Conservation (phyloP, 2,329 filamentous ascomycete species). For the Emergomyces orientalis region DNA sequence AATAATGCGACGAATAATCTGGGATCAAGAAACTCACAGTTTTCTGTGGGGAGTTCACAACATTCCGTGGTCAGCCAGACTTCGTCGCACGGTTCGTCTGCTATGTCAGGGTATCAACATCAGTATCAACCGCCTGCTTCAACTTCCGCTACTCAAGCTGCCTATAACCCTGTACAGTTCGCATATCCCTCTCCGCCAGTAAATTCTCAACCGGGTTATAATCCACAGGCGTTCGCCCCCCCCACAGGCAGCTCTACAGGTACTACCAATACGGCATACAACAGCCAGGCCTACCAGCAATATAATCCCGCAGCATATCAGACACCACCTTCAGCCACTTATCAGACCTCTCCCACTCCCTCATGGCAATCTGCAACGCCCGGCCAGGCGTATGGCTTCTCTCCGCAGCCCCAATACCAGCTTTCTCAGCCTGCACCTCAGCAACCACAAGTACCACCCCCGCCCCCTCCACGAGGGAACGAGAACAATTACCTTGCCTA, state of each 20-base stretch:
- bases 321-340: slow-evolving; percentile 23
- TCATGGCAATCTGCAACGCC: slow-evolving; percentile 28
- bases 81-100: slow-evolving; percentile 33
- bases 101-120: slow-evolving; percentile 43
- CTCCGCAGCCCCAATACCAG: slow-evolving; percentile 22
- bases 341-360: slow-evolving; percentile 25
- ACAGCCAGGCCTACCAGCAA: slow-evolving; percentile 32
- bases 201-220: slow-evolving; percentile 51
- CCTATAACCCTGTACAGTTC: slow-evolving; percentile 58
- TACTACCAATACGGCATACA: slow-evolving; percentile 18
- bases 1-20: slow-evolving; percentile 24
- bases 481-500: slow-evolving; percentile 32
- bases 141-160: slow-evolving; percentile 37
- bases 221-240: slow-evolving; percentile 54
- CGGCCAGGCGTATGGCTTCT: slow-evolving; percentile 25
- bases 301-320: slow-evolving; percentile 45
- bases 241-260: slow-evolving; percentile 20
- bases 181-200: slow-evolving; percentile 39
- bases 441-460: slow-evolving; percentile 20
- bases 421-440: slow-evolving; percentile 7
- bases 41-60: slow-evolving; percentile 27
- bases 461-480: slow-evolving; percentile 27
- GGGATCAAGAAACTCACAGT: slow-evolving; percentile 29
- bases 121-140: slow-evolving; percentile 37
- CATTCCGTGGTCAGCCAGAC: slow-evolving; percentile 31